Evolutionary conservation across 345 rosid genomes (phyloP).

Genomic region (Aethionema arabicum): DNA sequence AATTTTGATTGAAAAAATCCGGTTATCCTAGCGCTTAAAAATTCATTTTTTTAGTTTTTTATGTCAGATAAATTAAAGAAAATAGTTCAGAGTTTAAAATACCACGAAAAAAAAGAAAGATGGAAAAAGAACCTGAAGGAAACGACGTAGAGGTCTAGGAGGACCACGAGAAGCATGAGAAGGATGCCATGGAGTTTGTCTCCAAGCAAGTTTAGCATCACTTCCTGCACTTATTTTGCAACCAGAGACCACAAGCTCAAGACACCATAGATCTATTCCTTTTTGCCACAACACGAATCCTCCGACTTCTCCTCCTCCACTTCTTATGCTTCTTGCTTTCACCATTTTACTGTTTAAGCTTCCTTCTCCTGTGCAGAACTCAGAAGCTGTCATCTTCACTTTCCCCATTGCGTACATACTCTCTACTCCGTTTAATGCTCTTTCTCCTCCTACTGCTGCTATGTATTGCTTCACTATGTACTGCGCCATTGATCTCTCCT

Average conservation of each 20-base stretch:
- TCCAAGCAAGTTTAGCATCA: slow-evolving; percentile 85
- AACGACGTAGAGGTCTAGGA: slow-evolving; percentile 77
- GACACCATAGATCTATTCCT: slow-evolving; percentile 78
- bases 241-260: slow-evolving; percentile 76
- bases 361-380: slow-evolving; percentile 69
- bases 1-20: no score
- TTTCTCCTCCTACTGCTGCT: slow-evolving; percentile 90
- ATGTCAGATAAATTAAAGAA: no score
- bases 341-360: slow-evolving; percentile 42
- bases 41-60: no score
- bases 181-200: slow-evolving; percentile 93
- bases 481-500: slow-evolving; percentile 90
- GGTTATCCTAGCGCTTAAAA: no score
- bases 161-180: slow-evolving; percentile 91
- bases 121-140: slow-evolving; percentile 60
- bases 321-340: slow-evolving; percentile 48
- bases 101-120: neutral
- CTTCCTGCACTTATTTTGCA: slow-evolving; percentile 90
- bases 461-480: slow-evolving; percentile 89
- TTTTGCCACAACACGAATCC: slow-evolving; percentile 73
- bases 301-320: slow-evolving; percentile 59
- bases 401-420: slow-evolving; percentile 97
- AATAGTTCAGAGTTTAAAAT: neutral
- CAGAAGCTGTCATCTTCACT: slow-evolving; percentile 88
- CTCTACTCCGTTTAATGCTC: slow-evolving; percentile 51